phyloP scores from a whole-genome alignment of 2,329 filamentous ascomycete species.

The Fusarium pininemorale region DNA sequence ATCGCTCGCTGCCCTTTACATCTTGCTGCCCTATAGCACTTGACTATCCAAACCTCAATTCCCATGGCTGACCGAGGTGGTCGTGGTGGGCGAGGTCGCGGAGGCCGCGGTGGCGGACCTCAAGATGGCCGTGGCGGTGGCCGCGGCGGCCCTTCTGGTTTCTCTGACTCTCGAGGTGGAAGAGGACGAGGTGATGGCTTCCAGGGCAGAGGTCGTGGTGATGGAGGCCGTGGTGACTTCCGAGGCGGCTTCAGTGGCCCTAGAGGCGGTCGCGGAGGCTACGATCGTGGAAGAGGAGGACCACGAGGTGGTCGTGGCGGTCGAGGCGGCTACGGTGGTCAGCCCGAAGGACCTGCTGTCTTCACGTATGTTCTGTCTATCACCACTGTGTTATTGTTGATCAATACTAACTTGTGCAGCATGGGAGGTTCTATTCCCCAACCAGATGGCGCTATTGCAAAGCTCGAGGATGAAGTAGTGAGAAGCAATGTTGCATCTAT shows the following conservation, averaged over 20 bases:
- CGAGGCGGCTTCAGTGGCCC: slow-evolving; percentile 27
- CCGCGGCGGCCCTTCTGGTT: slow-evolving; percentile 9
- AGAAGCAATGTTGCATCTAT: slow-evolving; percentile 41
- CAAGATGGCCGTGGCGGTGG: slow-evolving; percentile 30
- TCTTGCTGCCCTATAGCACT: neutral
- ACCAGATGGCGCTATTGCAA: slow-evolving; percentile 42
- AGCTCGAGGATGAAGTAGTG: slow-evolving; percentile 55
- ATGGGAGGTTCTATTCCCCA: slow-evolving; percentile 30
- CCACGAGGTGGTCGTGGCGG: slow-evolving; percentile 22
- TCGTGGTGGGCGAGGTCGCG: slow-evolving; percentile 36
- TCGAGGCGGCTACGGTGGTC: slow-evolving; percentile 7
- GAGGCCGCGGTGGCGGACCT: slow-evolving; percentile 23
- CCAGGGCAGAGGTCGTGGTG: slow-evolving; percentile 3
- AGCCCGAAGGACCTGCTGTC: slow-evolving; percentile 2
- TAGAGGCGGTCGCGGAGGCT: slow-evolving; percentile 32
- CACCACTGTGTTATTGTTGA: neutral
- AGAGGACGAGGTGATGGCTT: slow-evolving; percentile 29
- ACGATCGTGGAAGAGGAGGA: slow-evolving; percentile 34
- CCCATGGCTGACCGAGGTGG: slow-evolving; percentile 42
- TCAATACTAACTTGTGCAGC: slow-evolving; percentile 30
- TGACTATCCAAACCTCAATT: neutral
- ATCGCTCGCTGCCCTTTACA: neutral
- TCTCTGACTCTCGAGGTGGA: slow-evolving; percentile 30
- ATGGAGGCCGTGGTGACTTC: slow-evolving; percentile 19
- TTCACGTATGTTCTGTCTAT: slow-evolving; percentile 33